A percentile compares a stretch with the other conserved stretches of the same genome.
These are phyloP conservation scores for Gynostemma pentaphyllum DNA, from an alignment of 306 rosid species.

Conservation along the genomic window DNA sequence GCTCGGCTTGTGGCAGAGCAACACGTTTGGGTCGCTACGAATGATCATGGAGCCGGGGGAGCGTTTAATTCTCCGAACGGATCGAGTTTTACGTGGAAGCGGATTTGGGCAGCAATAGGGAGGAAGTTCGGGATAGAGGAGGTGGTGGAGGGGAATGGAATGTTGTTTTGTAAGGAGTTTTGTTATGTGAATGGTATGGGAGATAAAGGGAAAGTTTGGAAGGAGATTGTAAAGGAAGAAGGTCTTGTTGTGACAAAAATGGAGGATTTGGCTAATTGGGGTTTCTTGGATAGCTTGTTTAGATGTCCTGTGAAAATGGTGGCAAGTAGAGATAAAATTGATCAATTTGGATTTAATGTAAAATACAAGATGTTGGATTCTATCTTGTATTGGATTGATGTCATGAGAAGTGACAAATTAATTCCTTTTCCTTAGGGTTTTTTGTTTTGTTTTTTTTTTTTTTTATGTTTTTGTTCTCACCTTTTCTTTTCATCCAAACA, in stretches of 20 bases:
- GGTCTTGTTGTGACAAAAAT: constrained; percentile 44
- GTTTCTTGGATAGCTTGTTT: constrained; percentile 51
- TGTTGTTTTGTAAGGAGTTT: constrained; percentile 39
- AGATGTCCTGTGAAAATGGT: constrained; percentile 52
- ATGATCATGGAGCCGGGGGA: constrained; percentile 19
- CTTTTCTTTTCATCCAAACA: too few relatives aligned
- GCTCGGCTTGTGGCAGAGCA: constrained; percentile 87
- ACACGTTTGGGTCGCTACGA: constrained; percentile 71
- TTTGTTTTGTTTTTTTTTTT: constrained; percentile 7
- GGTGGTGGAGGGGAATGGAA: constrained; percentile 19
- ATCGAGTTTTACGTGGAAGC: constrained; percentile 65
- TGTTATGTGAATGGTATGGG: constrained; percentile 45
- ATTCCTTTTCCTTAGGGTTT: constrained; percentile 48
- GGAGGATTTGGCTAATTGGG: constrained; percentile 69
- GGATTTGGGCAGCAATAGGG: constrained; percentile 60
- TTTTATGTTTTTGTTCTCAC: too few relatives aligned
- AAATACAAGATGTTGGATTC: constrained; percentile 49
- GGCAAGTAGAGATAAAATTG: constrained; percentile 58
- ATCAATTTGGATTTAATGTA: constrained; percentile 43
- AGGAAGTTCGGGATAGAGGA: constrained; percentile 42
- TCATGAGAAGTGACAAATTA: constrained; percentile 53
- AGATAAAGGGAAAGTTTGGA: constrained; percentile 54
- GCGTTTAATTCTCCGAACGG: constrained; percentile 72
- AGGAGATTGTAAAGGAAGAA: constrained; percentile 53
- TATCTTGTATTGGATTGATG: constrained; percentile 58